A percentile compares a stretch with the other conserved stretches of the same genome.
Evolutionary conservation across 2,329 filamentous ascomycete species (phyloP).

Genomic region (Hypoxylon sp.): DNA sequence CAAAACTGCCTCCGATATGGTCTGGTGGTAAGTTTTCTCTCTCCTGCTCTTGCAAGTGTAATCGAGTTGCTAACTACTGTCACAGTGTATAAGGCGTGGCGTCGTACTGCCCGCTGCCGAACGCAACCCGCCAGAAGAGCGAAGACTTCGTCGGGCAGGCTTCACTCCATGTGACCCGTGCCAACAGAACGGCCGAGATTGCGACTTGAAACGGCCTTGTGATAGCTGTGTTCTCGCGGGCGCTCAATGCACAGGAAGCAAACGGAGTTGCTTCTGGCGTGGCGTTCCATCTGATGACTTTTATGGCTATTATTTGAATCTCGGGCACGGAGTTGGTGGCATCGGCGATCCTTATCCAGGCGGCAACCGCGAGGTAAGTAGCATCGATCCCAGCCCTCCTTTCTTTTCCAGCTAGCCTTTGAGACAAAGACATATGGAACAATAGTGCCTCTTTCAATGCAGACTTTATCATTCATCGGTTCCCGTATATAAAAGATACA

Average conservation of each 20-base stretch:
- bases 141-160: too few species aligned
- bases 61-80: too few species aligned
- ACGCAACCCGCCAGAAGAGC: background rate
- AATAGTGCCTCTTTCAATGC: too few species aligned
- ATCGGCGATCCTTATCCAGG: constrained; percentile 1
- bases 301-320: constrained; percentile 23
- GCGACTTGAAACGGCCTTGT: background rate
- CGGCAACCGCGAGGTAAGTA: background rate
- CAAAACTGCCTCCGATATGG: background rate
- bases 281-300: constrained; percentile 5
- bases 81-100: background rate
- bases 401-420: background rate
- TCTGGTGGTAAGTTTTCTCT: background rate
- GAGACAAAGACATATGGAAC: background rate
- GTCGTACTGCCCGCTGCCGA: background rate
- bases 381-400: constrained; percentile 11
- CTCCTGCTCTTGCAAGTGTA: too few species aligned
- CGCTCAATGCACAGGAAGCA: background rate
- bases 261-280: background rate
- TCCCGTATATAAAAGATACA: too few species aligned
- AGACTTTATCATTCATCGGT: too few species aligned
- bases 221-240: background rate
- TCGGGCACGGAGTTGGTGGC: constrained; percentile 5
- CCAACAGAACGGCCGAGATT: background rate
- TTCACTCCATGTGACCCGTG: too few species aligned